A percentile compares a stretch with the other conserved stretches of the same genome.
Evolutionary conservation across 2,329 filamentous ascomycete species (phyloP).

Genomic region (Allantophomopsis lycopodina): DNA sequence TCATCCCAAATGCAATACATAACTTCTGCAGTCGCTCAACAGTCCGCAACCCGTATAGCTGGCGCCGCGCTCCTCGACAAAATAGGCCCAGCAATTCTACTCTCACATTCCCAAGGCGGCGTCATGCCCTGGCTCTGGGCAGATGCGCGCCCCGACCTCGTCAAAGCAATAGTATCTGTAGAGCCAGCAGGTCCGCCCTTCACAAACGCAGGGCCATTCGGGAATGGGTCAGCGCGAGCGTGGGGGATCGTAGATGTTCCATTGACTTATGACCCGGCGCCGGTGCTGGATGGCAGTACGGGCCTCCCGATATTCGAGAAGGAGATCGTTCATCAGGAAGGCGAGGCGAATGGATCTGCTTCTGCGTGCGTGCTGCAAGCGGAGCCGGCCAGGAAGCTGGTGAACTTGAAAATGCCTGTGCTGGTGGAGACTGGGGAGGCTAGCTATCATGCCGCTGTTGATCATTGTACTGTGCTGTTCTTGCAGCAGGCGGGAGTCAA

Average conservation of each 20-base stretch:
- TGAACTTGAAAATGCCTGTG: conserved; percentile 23
- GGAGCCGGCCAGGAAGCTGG: conserved; percentile 19
- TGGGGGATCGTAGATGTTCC: conserved; percentile 34
- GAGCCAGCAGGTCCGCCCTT: conserved; percentile 35
- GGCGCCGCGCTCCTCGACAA: conserved; percentile 19
- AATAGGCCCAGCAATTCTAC: conserved; percentile 10
- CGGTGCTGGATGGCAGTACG: too few species aligned
- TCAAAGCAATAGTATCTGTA: conserved; percentile 26
- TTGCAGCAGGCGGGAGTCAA: conserved; percentile 27
- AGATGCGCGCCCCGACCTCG: conserved; percentile 25
- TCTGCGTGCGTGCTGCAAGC: conserved; percentile 19
- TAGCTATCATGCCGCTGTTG: conserved; percentile 29
- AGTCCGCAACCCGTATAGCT: conserved; percentile 22
- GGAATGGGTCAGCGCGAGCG: conserved; percentile 4
- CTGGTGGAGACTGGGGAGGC: conserved; percentile 27
- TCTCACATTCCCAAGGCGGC: conserved; percentile 29
- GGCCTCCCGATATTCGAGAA: too few species aligned
- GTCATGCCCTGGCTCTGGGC: conserved; percentile 18
- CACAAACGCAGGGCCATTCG: conserved; percentile 11
- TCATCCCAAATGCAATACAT: conserved; percentile 24
- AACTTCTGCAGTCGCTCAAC: conserved; percentile 19
- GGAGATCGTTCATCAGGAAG: not conserved
- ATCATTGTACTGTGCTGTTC: conserved; percentile 26
- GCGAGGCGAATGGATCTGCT: not conserved
- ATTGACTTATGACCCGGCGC: conserved; percentile 27